A percentile compares a stretch with the other conserved stretches of the same genome.
Conservation (phyloP, 805 yeast species). For the Hanseniaspora lachancei region DNA sequence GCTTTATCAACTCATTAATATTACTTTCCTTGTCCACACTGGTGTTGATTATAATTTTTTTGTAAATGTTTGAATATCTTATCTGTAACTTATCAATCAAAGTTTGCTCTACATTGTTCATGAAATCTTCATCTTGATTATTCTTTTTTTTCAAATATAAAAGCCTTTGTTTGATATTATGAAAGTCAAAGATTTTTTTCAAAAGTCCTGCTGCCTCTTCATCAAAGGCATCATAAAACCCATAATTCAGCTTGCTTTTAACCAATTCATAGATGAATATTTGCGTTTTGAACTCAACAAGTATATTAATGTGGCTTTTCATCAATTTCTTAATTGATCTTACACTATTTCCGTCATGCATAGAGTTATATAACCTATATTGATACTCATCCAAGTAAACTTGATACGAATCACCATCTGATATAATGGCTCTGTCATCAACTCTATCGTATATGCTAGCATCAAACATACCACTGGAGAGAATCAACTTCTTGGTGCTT, state of each 20-base stretch:
- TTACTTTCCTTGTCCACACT: slow-evolving; percentile 37
- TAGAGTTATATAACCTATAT: slow-evolving; percentile 6
- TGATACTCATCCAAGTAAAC: slow-evolving; percentile 10
- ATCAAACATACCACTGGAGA: slow-evolving; percentile 6
- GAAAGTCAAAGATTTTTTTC: slow-evolving; percentile 30
- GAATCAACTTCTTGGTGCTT: slow-evolving; percentile 3
- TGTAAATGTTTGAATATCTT: slow-evolving; percentile 30
- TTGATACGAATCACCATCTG: slow-evolving; percentile 8
- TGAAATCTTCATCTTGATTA: slow-evolving; percentile 12
- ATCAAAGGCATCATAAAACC: slow-evolving; percentile 8
- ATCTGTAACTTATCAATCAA: slow-evolving; percentile 52
- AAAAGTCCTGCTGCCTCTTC: slow-evolving; percentile 38
- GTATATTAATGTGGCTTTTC: slow-evolving; percentile 69
- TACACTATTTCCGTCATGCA: slow-evolving; percentile 5
- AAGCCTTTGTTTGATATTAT: slow-evolving; percentile 19
- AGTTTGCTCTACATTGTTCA: slow-evolving; percentile 20
- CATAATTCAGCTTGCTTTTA: slow-evolving; percentile 15
- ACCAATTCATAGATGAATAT: slow-evolving; percentile 83
- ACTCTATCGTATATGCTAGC: slow-evolving; percentile 9
- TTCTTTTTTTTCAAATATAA: slow-evolving; percentile 5
- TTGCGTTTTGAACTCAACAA: slow-evolving; percentile 82
- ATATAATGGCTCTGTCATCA: slow-evolving; percentile 12
- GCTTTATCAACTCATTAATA: slow-evolving; percentile 45
- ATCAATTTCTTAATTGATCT: slow-evolving; percentile 39
- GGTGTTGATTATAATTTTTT: slow-evolving; percentile 26